A percentile compares a stretch with the other conserved stretches of the same genome.
Evolutionary conservation across 805 yeast species (phyloP).

Genomic region (Starmera quercuum): DNA sequence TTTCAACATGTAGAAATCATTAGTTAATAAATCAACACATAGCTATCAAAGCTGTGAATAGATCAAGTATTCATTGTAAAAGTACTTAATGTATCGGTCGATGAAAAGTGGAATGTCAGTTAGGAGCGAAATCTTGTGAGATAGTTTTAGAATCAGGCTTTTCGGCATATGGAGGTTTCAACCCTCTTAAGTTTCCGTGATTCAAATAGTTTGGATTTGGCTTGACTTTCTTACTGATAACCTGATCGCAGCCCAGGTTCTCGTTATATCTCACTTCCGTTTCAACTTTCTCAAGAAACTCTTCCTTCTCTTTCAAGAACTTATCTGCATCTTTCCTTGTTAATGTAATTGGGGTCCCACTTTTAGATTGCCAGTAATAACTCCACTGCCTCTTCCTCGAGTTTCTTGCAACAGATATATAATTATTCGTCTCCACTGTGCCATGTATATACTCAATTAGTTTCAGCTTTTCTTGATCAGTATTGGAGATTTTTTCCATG

Average conservation of each 20-base stretch:
- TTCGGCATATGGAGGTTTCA: slow-evolving; percentile 35
- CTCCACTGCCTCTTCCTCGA: slow-evolving; percentile 40
- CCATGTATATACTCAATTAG: slow-evolving; percentile 45
- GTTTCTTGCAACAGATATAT: slow-evolving; percentile 33
- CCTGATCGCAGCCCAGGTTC: slow-evolving; percentile 32
- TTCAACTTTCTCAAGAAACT: slow-evolving; percentile 21
- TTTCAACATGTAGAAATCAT: too few species aligned
- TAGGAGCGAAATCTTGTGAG: too few species aligned
- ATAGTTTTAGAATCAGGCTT: slow-evolving; percentile 5
- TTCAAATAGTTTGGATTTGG: slow-evolving; percentile 44
- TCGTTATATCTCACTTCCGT: slow-evolving; percentile 28
- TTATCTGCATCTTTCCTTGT: slow-evolving; percentile 17
- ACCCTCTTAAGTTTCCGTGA: slow-evolving; percentile 34
- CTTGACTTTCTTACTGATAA: slow-evolving; percentile 32
- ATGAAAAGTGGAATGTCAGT: too few species aligned
- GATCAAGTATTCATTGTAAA: too few species aligned
- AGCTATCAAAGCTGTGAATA: too few species aligned
- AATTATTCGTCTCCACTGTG: slow-evolving; percentile 36
- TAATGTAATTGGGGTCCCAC: slow-evolving; percentile 30
- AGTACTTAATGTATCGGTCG: too few species aligned
- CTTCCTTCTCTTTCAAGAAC: slow-evolving; percentile 22
- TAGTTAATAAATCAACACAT: too few species aligned
- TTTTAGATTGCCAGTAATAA: slow-evolving; percentile 36
- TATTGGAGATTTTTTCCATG: slow-evolving; percentile 20
- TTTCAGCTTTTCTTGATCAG: slow-evolving; percentile 29